These are phyloP conservation scores for Botrytis porri DNA, from an alignment of 2,329 filamentous ascomycete species.

Conservation along the genomic window DNA sequence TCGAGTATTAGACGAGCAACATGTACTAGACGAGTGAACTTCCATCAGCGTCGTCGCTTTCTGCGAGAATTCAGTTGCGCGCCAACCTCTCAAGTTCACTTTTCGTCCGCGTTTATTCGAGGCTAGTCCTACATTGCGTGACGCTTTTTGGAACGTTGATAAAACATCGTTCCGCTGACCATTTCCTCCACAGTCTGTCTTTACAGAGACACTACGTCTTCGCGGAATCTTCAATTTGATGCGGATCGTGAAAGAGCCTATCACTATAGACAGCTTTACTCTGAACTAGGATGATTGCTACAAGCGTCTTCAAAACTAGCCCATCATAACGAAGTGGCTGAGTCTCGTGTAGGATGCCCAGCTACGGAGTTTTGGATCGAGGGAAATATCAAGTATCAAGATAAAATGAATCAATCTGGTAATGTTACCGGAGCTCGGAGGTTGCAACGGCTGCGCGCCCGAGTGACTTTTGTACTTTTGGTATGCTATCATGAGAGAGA, in stretches of 20 bases:
- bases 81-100: too few species aligned
- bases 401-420: neutral
- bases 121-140: too few species aligned
- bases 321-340: slow-evolving; percentile 31
- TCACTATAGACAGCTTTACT: slow-evolving; percentile 28
- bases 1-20: too few species aligned
- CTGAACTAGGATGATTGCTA: slow-evolving; percentile 25
- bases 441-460: slow-evolving; percentile 12
- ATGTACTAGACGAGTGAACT: too few species aligned
- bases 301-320: slow-evolving; percentile 36
- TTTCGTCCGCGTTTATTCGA: too few species aligned
- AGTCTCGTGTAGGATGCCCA: slow-evolving; percentile 8
- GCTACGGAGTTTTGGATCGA: slow-evolving; percentile 20
- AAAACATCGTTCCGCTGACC: too few species aligned
- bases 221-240: slow-evolving; percentile 38
- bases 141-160: too few species aligned
- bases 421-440: neutral
- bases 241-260: slow-evolving; percentile 33
- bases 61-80: too few species aligned
- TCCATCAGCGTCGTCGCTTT: too few species aligned
- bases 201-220: slow-evolving; percentile 37
- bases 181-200: too few species aligned
- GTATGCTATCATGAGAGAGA: neutral
- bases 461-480: slow-evolving; percentile 15
- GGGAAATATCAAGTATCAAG: slow-evolving; percentile 12